Evolutionary conservation across 2,329 filamentous ascomycete genomes (phyloP).

Genomic region (Chlorencoelia australis): DNA sequence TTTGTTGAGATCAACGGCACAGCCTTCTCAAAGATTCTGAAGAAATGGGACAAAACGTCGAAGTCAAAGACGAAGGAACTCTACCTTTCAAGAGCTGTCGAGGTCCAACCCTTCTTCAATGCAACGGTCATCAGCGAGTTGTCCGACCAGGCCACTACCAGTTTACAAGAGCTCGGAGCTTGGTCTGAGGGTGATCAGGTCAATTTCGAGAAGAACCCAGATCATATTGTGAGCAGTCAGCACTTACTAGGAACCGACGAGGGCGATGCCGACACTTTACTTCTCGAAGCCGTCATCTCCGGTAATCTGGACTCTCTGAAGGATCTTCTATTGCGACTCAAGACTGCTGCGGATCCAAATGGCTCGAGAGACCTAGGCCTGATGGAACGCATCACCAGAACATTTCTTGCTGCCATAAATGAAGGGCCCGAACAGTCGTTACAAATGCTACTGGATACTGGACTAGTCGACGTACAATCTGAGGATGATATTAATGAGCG

Average conservation of each 20-base stretch:
- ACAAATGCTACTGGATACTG: slow-evolving; percentile 66
- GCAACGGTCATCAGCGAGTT: slow-evolving; percentile 92
- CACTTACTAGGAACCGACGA: slow-evolving; percentile 68
- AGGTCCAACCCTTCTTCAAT: slow-evolving; percentile 98
- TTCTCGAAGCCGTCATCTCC: slow-evolving; percentile 76
- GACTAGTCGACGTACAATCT: slow-evolving; percentile 78
- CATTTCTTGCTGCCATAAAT: slow-evolving; percentile 81
- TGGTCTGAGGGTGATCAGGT: slow-evolving; percentile 97
- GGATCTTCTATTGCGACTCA: slow-evolving; percentile 72
- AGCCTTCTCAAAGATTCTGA: slow-evolving; percentile 95
- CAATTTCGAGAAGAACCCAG: slow-evolving; percentile 55
- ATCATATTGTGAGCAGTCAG: slow-evolving; percentile 56
- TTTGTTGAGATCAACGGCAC: slow-evolving; percentile 98
- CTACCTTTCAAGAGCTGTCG: slow-evolving; percentile 89
- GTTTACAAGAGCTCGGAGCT: slow-evolving; percentile 83
- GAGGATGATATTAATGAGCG: slow-evolving; percentile 97
- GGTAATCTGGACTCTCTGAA: slow-evolving; percentile 69
- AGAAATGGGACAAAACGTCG: slow-evolving; percentile 99
- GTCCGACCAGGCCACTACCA: slow-evolving; percentile 95
- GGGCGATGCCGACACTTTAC: slow-evolving; percentile 77
- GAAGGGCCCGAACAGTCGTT: slow-evolving; percentile 73
- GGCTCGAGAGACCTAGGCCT: slow-evolving; percentile 48
- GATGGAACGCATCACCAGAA: slow-evolving; percentile 72
- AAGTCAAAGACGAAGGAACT: slow-evolving; percentile 98
- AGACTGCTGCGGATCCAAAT: slow-evolving; percentile 41